Base-by-base conservation (phyloP, 2,329 filamentous ascomycete genomes). In the Nannizzia gypsea region DNA sequence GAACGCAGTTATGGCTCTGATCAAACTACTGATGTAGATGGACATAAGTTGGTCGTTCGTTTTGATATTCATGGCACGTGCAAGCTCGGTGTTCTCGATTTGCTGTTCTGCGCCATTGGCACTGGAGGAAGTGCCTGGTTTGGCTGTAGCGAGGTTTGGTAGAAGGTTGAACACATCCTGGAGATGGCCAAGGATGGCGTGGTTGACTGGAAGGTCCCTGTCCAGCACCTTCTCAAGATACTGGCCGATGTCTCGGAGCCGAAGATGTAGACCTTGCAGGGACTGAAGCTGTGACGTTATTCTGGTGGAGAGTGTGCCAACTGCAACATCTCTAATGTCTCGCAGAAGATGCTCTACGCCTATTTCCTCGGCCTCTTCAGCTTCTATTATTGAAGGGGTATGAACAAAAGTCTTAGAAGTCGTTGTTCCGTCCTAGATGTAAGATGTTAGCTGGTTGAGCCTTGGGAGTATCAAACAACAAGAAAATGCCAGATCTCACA, bases 151-250 rank as follows among this genome's bases (percentile, higher is more conserved):
- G 58, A 99, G 83, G 76, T 99, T 99, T 55, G 93, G 93, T 24
- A 99, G 84, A 48, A 99, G 85, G 76, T 99, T 99, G 82, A 99
- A 99, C 63, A 97, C 90, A 70, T 99, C 93, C 78, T 99, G 93
- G n/a, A 99, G 85, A 71, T 96, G 96, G 66, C 92, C 93, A 28
- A 99, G 83, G 63, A 99, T 97, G 60, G 90, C 90, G 72, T 99
- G 93, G 78, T 99, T 99, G 71, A 97, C 87, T 3, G 93, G 93
- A 38, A 99, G 82, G 68, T 95, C 86, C 67, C 88, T 88, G 71
- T 96, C 89, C 61, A 96, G 84, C 8, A 99, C 93, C 75, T 96
- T 97, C 73, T 96, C 89, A 28, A 99, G 84, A 74, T 99, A 99
- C 67, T 88, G 83, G 61, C 91, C 90, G 69, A 99, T 99, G 72